Conservation (phyloP, 1,284 basidiomycete species). For the Cerrena zonata region DNA sequence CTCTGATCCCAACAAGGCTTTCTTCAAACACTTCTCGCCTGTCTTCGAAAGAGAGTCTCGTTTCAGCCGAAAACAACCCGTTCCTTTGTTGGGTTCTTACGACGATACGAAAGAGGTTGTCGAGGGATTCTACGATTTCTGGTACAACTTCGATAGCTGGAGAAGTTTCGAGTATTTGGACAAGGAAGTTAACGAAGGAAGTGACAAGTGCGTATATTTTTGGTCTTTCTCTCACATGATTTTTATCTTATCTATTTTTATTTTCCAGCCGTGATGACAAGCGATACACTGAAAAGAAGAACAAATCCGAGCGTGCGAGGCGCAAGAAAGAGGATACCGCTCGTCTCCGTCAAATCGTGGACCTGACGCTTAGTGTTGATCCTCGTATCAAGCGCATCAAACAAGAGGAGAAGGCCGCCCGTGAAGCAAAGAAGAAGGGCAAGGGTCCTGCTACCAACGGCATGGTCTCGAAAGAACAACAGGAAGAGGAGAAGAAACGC, state of each 20-base stretch:
- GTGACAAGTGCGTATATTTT: slow-evolving; percentile 67
- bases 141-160: slow-evolving; percentile 99
- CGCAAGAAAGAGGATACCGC: slow-evolving; percentile 98
- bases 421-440: slow-evolving; percentile 86
- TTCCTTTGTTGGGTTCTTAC: slow-evolving; percentile 72
- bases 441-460: slow-evolving; percentile 41
- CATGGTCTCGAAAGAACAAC: slow-evolving; percentile 53
- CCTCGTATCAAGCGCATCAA: slow-evolving; percentile 98
- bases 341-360: slow-evolving; percentile 82
- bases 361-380: slow-evolving; percentile 80
- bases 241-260: slow-evolving; percentile 9
- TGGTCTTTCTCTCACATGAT: neutral
- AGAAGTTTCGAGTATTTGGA: slow-evolving; percentile 96
- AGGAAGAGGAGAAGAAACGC: slow-evolving; percentile 70
- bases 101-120: slow-evolving; percentile 79
- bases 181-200: slow-evolving; percentile 98
- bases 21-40: slow-evolving; percentile 63
- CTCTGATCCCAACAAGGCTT: slow-evolving; percentile 51
- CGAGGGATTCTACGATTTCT: slow-evolving; percentile 95
- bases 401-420: slow-evolving; percentile 90
- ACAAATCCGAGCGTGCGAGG: slow-evolving; percentile 91
- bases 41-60: slow-evolving; percentile 88
- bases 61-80: slow-evolving; percentile 87
- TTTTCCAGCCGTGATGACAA: slow-evolving; percentile 86
- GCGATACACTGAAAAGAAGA: slow-evolving; percentile 99